phyloP scores from a whole-genome alignment of 495 filamentous ascomycete species.

The Rhypophila decipiens region DNA sequence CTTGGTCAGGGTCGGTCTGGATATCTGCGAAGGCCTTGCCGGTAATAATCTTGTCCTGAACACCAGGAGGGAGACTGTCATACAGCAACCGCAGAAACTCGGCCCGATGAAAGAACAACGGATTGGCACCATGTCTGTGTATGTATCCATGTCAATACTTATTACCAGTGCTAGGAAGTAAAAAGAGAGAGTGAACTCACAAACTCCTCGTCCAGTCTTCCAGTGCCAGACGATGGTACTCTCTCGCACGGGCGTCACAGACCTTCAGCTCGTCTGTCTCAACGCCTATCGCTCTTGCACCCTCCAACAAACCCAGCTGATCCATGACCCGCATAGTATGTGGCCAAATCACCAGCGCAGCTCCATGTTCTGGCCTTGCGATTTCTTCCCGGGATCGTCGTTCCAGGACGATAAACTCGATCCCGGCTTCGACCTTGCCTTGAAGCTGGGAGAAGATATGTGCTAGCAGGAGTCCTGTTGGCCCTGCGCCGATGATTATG shows the following conservation, averaged over 20 bases:
- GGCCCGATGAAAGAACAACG: constrained; percentile 22
- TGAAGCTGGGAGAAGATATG: constrained; percentile 39
- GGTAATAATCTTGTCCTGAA: constrained; percentile 22
- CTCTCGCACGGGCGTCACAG: background rate
- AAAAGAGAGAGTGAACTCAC: too few species aligned
- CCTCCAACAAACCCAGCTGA: constrained; percentile 30
- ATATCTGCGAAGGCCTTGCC: constrained; percentile 27
- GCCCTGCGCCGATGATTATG: constrained; percentile 48
- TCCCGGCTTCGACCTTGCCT: constrained; percentile 27
- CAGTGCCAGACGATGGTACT: background rate
- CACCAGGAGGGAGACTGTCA: constrained; percentile 24
- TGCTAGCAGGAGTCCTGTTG: constrained; percentile 45
- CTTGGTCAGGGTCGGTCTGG: constrained; percentile 12
- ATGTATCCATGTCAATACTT: too few species aligned
- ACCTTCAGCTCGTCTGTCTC: too few species aligned
- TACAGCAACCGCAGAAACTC: constrained; percentile 30
- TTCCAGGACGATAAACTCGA: constrained; percentile 49
- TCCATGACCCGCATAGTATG: constrained; percentile 35
- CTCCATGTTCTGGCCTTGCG: constrained; percentile 32
- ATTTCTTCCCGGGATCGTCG: constrained; percentile 18
- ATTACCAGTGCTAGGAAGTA: too few species aligned
- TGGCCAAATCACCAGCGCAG: constrained; percentile 32
- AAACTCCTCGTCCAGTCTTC: too few species aligned
- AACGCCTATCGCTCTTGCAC: too few species aligned
- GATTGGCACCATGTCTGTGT: too few species aligned